phyloP scores from a whole-genome alignment of 139 green algal genomes.

The Tetradesmus obliquus region DNA sequence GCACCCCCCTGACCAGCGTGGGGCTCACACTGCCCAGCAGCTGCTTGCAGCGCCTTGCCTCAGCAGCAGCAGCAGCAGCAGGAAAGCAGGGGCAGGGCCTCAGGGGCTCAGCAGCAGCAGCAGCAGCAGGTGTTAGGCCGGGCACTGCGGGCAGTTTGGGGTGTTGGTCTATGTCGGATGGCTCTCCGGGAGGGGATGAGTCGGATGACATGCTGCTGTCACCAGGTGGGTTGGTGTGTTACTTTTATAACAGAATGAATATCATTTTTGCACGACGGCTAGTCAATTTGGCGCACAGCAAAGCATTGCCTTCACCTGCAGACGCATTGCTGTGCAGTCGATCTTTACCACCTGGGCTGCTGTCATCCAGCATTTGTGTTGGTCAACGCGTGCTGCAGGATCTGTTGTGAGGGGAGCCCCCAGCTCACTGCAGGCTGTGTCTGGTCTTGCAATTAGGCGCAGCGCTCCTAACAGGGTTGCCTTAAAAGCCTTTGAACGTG shows the following conservation, averaged over 20 bases:
- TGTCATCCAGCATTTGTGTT: too few relatives aligned
- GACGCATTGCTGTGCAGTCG: neutral
- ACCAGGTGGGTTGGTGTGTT: neutral
- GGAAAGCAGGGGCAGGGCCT: neutral
- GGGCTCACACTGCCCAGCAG: neutral
- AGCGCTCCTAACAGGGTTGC: too few relatives aligned
- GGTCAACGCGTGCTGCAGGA: neutral
- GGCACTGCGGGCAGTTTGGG: constrained; percentile 23
- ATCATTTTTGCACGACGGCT: too few relatives aligned
- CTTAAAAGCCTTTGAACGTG: too few relatives aligned
- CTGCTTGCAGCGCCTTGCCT: neutral
- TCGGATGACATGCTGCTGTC: constrained; percentile 53
- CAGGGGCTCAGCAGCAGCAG: neutral
- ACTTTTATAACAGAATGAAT: too few relatives aligned
- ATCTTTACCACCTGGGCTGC: too few relatives aligned
- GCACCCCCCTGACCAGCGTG: constrained; percentile 45
- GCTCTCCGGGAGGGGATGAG: neutral
- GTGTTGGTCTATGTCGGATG: constrained; percentile 23
- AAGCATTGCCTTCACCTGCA: too few relatives aligned
- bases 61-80: neutral
- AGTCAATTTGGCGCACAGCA: too few relatives aligned
- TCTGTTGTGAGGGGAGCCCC: neutral
- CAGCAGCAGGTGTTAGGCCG: neutral
- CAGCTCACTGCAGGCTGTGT: too few relatives aligned
- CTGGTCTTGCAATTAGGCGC: too few relatives aligned